Evolutionary conservation across 306 rosid genomes (phyloP).

Genomic region (Vigna trinervia): DNA sequence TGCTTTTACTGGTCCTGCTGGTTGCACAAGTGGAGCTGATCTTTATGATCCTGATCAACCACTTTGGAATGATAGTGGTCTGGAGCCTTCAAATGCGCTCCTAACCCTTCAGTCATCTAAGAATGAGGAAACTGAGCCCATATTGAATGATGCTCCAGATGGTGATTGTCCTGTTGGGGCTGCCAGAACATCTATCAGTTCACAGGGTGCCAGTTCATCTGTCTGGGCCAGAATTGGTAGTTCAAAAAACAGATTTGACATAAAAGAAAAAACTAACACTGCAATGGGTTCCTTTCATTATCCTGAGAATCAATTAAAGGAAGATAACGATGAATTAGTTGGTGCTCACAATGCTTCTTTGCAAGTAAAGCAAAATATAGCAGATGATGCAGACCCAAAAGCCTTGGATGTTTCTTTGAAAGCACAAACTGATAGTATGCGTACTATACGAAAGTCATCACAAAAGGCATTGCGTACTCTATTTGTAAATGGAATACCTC

Average conservation of each 20-base stretch:
- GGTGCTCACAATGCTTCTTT: constrained; percentile 56
- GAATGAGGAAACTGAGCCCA: constrained; percentile 72
- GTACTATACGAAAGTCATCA: constrained; percentile 67
- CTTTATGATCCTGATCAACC: constrained; percentile 99
- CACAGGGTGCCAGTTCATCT: constrained; percentile 67
- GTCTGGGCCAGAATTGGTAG: constrained; percentile 91
- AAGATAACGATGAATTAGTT: constrained; percentile 58
- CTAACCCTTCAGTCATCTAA: constrained; percentile 69
- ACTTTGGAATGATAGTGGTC: constrained; percentile 84
- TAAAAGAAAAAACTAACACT: constrained; percentile 68
- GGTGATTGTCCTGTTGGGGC: constrained; percentile 63
- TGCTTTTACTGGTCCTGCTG: constrained; percentile 72
- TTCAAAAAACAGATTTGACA: constrained; percentile 71
- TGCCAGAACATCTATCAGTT: constrained; percentile 58
- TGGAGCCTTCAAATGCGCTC: constrained; percentile 74
- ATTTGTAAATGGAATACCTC: constrained; percentile 92
- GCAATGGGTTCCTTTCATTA: constrained; percentile 55
- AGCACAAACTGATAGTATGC: constrained; percentile 61
- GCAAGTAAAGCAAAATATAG: constrained; percentile 66
- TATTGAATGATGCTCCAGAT: constrained; percentile 58
- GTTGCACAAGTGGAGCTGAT: constrained; percentile 75
- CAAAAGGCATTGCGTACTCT: constrained; percentile 92
- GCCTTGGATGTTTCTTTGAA: constrained; percentile 58
- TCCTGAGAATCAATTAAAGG: constrained; percentile 68
- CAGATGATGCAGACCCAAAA: constrained; percentile 65